These are phyloP conservation scores for Rostrohypoxylon terebratum DNA, from an alignment of 495 filamentous ascomycete genomes.

Conservation along the genomic window DNA sequence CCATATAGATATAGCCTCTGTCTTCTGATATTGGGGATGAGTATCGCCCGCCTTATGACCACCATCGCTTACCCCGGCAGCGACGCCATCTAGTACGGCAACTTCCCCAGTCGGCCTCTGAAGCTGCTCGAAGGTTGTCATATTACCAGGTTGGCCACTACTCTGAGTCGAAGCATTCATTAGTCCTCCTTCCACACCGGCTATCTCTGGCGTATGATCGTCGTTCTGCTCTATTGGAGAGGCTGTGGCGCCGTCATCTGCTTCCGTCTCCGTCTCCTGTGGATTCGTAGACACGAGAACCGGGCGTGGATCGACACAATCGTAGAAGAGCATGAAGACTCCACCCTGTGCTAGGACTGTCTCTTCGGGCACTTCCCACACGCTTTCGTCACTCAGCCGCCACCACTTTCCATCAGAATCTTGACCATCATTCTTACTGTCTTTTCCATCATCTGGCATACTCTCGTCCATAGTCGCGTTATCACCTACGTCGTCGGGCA, in stretches of 20 bases:
- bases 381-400: slow-evolving; percentile 86
- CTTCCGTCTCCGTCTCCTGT: background rate
- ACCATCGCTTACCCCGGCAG: background rate
- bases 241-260: background rate
- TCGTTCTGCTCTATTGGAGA: background rate
- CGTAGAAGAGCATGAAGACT: slow-evolving; percentile 98
- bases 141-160: background rate
- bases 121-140: background rate
- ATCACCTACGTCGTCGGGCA: slow-evolving; percentile 13
- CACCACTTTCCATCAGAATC: slow-evolving; percentile 72
- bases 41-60: background rate
- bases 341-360: slow-evolving; percentile 81
- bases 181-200: background rate
- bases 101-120: background rate
- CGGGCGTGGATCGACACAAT: slow-evolving; percentile 65
- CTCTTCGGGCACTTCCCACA: slow-evolving; percentile 76
- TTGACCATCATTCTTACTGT: slow-evolving; percentile 40
- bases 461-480: slow-evolving; percentile 10
- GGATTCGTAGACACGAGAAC: slow-evolving; percentile 28
- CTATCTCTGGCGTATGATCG: background rate
- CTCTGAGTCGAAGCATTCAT: background rate
- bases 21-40: background rate
- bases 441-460: slow-evolving; percentile 52
- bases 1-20: background rate
- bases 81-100: background rate